These are phyloP conservation scores for Debaryomyces hansenii DNA, from an alignment of 805 yeast species.

Conservation along the genomic window DNA sequence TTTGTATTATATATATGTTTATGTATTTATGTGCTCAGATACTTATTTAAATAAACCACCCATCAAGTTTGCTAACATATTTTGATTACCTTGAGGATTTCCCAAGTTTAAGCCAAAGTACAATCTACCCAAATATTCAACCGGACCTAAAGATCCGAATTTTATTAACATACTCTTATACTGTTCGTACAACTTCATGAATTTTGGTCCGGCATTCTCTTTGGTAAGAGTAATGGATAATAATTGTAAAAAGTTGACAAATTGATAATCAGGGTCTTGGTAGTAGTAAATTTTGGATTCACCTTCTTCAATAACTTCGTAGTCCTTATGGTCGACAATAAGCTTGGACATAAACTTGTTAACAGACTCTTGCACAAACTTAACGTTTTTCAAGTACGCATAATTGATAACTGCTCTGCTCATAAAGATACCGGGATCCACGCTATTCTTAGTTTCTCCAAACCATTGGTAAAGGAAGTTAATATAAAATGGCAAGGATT, in stretches of 20 bases:
- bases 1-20: slow-evolving; percentile 1
- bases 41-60: slow-evolving; percentile 42
- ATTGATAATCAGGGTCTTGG: slow-evolving; percentile 32
- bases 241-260: slow-evolving; percentile 70
- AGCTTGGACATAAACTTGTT: slow-evolving; percentile 21
- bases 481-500: slow-evolving; percentile 40
- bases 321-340: slow-evolving; percentile 7
- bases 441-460: slow-evolving; percentile 20
- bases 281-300: slow-evolving; percentile 34
- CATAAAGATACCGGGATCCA: slow-evolving; percentile 38
- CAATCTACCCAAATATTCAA: slow-evolving; percentile 58
- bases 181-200: slow-evolving; percentile 49
- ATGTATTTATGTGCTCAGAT: background rate
- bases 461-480: slow-evolving; percentile 48
- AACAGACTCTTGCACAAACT: slow-evolving; percentile 48
- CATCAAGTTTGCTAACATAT: slow-evolving; percentile 65
- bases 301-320: slow-evolving; percentile 24
- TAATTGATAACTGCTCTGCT: slow-evolving; percentile 74
- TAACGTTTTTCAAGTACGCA: slow-evolving; percentile 62
- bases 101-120: slow-evolving; percentile 59
- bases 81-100: slow-evolving; percentile 37
- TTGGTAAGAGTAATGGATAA: slow-evolving; percentile 58
- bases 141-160: slow-evolving; percentile 42
- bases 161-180: slow-evolving; percentile 41
- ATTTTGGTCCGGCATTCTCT: slow-evolving; percentile 48